phyloP scores from a whole-genome alignment of 208 protist genomes.

The Sergeia podlipaevii region DNA sequence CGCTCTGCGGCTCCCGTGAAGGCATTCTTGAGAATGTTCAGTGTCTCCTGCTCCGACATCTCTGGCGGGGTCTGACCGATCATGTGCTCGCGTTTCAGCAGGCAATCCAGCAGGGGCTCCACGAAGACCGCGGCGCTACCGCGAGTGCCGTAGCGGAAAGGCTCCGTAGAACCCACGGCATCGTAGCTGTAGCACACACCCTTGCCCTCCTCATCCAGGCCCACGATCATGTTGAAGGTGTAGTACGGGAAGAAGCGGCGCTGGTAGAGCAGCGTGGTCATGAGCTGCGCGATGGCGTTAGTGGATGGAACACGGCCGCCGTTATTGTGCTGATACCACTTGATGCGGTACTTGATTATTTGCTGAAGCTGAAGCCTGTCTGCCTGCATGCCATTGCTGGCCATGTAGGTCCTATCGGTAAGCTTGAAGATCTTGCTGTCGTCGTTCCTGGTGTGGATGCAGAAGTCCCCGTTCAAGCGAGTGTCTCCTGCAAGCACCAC shows the following conservation, averaged over 20 bases:
- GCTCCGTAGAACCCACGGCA: conserved; percentile 96
- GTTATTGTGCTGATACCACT: conserved; percentile 95
- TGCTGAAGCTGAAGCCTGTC: conserved; percentile 96
- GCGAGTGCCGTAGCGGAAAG: conserved; percentile 87
- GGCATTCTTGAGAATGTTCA: conserved; percentile 95
- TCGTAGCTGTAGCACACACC: conserved; percentile 98
- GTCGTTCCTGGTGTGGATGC: conserved; percentile 94
- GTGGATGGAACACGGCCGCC: conserved; percentile 88
- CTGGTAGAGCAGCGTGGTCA: conserved; percentile 97
- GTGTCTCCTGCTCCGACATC: conserved; percentile 71
- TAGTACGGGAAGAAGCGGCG: conserved; percentile 99
- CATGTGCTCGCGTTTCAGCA: conserved; percentile 89
- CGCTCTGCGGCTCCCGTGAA: conserved; percentile 96
- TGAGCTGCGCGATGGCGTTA: conserved; percentile 94
- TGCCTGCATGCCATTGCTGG: conserved; percentile 96
- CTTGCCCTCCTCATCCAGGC: conserved; percentile 93
- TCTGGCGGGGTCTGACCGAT: conserved; percentile 44
- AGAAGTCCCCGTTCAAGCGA: conserved; percentile 96
- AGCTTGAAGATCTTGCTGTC: conserved; percentile 94
- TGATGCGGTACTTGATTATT: conserved; percentile 88
- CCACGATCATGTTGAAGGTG: conserved; percentile 98
- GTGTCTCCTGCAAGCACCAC: conserved; percentile 98
- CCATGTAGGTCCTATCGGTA: conserved; percentile 91
- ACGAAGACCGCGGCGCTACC: conserved; percentile 94
- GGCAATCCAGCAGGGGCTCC: conserved; percentile 97